Evolutionary conservation across 345 rosid species (phyloP), one percentile per base, ranked within the genome.

Genomic region (Odontarrhena argentea): DNA sequence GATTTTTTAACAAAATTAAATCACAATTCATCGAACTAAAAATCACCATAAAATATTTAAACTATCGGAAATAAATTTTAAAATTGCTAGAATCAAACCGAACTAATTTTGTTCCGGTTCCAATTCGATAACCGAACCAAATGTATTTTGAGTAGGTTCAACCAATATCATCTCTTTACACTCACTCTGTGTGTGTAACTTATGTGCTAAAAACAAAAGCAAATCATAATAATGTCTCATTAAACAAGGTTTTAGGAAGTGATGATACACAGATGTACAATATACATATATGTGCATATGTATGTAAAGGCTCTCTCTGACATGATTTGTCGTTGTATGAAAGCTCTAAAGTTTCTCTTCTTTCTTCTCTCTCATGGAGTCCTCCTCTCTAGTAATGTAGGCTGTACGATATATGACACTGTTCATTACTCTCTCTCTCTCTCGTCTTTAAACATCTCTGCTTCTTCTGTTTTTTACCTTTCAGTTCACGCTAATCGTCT

Each of bases 401-500:
- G 52, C 73, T 70, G 44, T 47, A 30, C 36, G 36, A 32, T 5
- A 32, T 32, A 32, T 32, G 36, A 32, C 36, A 32, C 36, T 32
- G 36, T 32, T 32, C 36, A 32, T 32, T 32, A 32, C 36, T 28
- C 67, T 67, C 52, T 51, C 51, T 60, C 81, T 79, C 84, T 79
- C 84, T 74, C 87, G 72, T 80, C 80, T 76, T 84, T 64, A 69
- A 78, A 84, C 81, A 64, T 68, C 80, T 71, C 82, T 74, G 54
- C 68, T 28, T 28, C 32, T 32, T 53, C 77, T 63, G 68, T 48
- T 36, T 82, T 65, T 32, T 4, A 32, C 84, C 87, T 80, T 80
- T 15, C 82, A 65, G 74, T 78, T 86, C 92, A 90, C 94, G 94
- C 94, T 78, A 85, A 81, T 71, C 86, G 82, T 85, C 92, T 87